Evolutionary conservation across 139 green algal species (phyloP), one percentile per base, ranked within the genome.

Genomic region (Chlorella sp.): DNA sequence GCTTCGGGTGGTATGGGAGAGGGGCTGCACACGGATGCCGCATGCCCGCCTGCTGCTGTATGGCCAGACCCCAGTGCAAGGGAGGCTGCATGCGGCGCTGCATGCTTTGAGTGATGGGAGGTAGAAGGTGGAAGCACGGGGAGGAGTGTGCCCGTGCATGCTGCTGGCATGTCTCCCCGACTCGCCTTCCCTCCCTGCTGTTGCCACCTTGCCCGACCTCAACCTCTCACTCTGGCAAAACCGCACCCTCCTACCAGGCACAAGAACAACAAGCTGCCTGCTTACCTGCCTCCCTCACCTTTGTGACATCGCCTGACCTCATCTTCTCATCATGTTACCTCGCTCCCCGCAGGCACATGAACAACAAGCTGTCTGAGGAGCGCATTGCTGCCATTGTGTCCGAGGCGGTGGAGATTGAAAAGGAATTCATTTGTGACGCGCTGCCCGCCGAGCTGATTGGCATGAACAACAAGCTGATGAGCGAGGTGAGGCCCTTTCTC

Each of bases 351-450:
- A 97, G 95, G 78, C 91, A 98, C 83, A 93, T 99, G 68, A 93
- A 97, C 57, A 95, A 97, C 82, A 95, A 97, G 91, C 93, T 99
- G n/a, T 39, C 84, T 28, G 60, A 94, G 57, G 87, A 95, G 84
- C 91, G 91, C 21, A 81, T 99, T 1, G 37, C 87, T 1, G 92
- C 95, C 39, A 99, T 99, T 90, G 94, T 99, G 39, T 89, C 32
- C 0, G 95, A 99, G 69, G 98, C 98, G 4, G 98, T 99, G 18
- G 91, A 90, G 16, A 99, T 99, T 79, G 98, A 99, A 94, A 94
- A 96, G 89, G 96, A 99, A 93, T 99, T 99, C 90, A 91, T 99
- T 21, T 97, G 93, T 81, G 97, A 99, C 5, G 94, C 97, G 3
- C 91, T 99, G 57, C 97, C 97, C 3, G 95, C 97, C 28, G 95